Evolutionary conservation across 106 monocot genomes (phyloP), one percentile per base, ranked within the genome.

Genomic region (Allium fistulosum): DNA sequence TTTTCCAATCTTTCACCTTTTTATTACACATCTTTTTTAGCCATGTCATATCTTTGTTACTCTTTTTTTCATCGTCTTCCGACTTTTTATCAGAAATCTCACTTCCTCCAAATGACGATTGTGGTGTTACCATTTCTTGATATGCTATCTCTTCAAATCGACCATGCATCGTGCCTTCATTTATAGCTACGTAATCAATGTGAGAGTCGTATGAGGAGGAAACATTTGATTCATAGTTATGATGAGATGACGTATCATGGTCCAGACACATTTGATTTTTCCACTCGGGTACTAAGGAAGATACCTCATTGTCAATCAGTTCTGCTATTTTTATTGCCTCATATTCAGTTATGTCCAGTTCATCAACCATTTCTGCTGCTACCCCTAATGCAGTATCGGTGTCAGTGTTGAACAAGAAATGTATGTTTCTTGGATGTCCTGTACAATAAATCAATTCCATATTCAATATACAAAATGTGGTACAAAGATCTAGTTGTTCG

Each of bases 351-450:
- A 84, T 74, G 58, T 80, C 73, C 70, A 84, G 51, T 59, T 77
- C 80, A 11, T 53, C 73, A 52, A 84, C 69, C 84, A 84, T 84
- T 58, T 84, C 84, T 3, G 77, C 67, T 13, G 80, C 84, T 37
- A 84, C 84, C 46, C 80, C 76, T 8, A 84, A 57, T 71, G 84
- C 84, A 3, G 80, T 84, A 46, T 84, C 84, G 13, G 72, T 65
- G 37, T 80, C 77, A 27, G 72, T 22, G 51, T 77, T 52, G 28
- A 84, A 84, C 7, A 51, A 55, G 62, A 84, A 84, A 63, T 80
- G 67, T 22, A 84, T 84, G 16, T 84, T 80, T 13, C 84, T 69
- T 16, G 71, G 52, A 55, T 51, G 73, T 11, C 74, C 84, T 84
- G 84, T 65, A 69, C 13, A 26, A 61, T 16, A 73, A 26, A 62